Evolutionary conservation across 768 basidiomycete genomes (phyloP).

Genomic region (Tylopilus rubrobrunneus): DNA sequence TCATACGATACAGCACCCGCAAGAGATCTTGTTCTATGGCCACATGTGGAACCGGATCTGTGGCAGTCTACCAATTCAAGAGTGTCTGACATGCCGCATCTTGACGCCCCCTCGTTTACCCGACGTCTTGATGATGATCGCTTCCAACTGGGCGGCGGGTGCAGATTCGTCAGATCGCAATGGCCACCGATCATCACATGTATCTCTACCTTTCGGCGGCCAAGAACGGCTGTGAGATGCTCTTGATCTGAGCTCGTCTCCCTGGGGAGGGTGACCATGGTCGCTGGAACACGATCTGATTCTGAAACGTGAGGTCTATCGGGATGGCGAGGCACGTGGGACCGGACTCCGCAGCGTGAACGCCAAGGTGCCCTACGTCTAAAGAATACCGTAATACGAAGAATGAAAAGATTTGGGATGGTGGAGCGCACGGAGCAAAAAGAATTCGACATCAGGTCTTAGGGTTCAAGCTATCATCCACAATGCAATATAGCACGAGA

Average conservation of each 20-base stretch:
- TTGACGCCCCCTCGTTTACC: constrained; percentile 40
- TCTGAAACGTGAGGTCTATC: background rate
- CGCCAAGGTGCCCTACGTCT: background rate
- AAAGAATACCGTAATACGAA: background rate
- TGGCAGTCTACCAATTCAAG: constrained; percentile 19
- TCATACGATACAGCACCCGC: constrained; percentile 28
- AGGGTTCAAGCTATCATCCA: constrained; percentile 1
- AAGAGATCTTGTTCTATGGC: too few relatives aligned
- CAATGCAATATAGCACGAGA: constrained; percentile 8
- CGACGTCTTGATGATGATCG: constrained; percentile 42
- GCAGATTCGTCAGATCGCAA: background rate
- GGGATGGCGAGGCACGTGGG: constrained; percentile 15
- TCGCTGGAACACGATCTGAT: background rate
- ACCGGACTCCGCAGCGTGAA: background rate
- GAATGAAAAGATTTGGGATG: background rate
- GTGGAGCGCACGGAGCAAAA: constrained; percentile 1
- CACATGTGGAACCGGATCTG: constrained; percentile 3
- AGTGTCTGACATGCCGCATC: constrained; percentile 56
- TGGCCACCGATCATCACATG: background rate
- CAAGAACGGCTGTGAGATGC: constrained; percentile 58
- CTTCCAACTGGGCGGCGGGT: constrained; percentile 33
- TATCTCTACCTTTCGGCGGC: constrained; percentile 47
- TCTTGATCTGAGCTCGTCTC: constrained; percentile 43
- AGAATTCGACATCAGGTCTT: constrained; percentile 5
- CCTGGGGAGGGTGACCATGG: background rate